phyloP scores from a whole-genome alignment of 2,329 filamentous ascomycete species.

The Colletotrichum magnum region DNA sequence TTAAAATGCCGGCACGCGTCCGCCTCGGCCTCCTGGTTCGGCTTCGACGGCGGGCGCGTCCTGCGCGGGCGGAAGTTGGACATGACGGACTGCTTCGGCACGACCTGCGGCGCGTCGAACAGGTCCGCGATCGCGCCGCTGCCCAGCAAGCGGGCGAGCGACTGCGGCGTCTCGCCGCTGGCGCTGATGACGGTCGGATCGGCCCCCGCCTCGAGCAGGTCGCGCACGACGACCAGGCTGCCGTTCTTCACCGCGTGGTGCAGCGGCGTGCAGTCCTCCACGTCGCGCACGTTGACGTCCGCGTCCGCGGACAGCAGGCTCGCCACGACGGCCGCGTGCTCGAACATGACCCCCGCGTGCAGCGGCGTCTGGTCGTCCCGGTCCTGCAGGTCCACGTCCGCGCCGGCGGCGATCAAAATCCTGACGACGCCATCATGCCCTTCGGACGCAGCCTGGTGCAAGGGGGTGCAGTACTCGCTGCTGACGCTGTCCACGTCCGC shows the following conservation, averaged over 20 bases:
- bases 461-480: conserved; percentile 40
- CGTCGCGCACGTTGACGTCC: conserved; percentile 35
- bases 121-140: conserved; percentile 37
- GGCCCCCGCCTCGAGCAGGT: conserved; percentile 40
- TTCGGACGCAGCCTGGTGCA: conserved; percentile 42
- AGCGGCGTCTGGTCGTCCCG: conserved; percentile 41
- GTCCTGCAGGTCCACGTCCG: conserved; percentile 41
- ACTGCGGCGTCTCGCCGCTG: conserved; percentile 41
- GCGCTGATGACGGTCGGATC: conserved; percentile 40
- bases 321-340: conserved; percentile 41
- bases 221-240: conserved; percentile 36
- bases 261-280: conserved; percentile 42
- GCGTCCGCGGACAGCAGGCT: conserved; percentile 36
- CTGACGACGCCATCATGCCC: conserved; percentile 39
- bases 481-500: conserved; percentile 41
- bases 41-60: conserved; percentile 27
- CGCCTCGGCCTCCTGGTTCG: conserved; percentile 38
- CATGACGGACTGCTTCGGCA: conserved; percentile 24
- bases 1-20: conserved; percentile 39
- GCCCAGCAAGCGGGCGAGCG: conserved; percentile 31
- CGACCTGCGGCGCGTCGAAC: conserved; percentile 37
- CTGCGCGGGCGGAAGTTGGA: conserved; percentile 29
- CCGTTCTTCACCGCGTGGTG: conserved; percentile 43
- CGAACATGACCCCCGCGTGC: conserved; percentile 41
- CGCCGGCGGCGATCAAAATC: conserved; percentile 40